Base-by-base conservation (phyloP, 2,329 filamentous ascomycete genomes). In the Fusarium pseudocircinatum region DNA sequence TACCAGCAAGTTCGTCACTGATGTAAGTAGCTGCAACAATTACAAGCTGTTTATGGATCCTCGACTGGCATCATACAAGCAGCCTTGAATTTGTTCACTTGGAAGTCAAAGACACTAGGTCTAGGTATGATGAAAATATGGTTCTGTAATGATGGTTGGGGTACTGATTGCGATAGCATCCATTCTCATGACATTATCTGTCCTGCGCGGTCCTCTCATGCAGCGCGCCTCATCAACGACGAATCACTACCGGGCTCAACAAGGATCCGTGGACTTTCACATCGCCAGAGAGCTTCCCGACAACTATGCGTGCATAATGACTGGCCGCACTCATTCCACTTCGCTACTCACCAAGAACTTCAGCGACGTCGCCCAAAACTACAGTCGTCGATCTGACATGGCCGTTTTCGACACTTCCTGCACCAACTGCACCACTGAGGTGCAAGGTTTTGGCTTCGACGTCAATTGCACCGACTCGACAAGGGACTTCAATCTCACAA, bases 321-420 rank as follows among this genome's bases (percentile, higher is more conserved):
- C 70, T 10, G 73, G 73, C 1, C 70, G 73, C 4, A 63, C 39
- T 2, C 73, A 75, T 10, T 32, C 63, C 2, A 47, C 64, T 9
- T 75, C 73, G 2, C 24, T 75, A 3, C 47, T 75, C 2, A 75
- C 60, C 20, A 74, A 69, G 15, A 75, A 75, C 39, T 75, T 75
- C 16, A 75, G 73, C 32, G 46, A 72, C 2, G 43, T 75, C 15
- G 73, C 73, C 9, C 73, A 75, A 18, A 52, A n/a, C 24, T 75
- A 75, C 15, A 74, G 64, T 11, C 70, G 72, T 2, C 60, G 73
- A 7, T 28, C 63, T 15, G 64, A 63, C 10, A 75, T 75, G 70
- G 32, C 60, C 4, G 67, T 52, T 10, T 72, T 74, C 4, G 34
- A 63, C 0, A 75, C 72, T 8, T 30, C 14, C 13, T 75, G 73